phyloP scores from a whole-genome alignment of 768 basidiomycete genomes.

The Serendipita indica region DNA sequence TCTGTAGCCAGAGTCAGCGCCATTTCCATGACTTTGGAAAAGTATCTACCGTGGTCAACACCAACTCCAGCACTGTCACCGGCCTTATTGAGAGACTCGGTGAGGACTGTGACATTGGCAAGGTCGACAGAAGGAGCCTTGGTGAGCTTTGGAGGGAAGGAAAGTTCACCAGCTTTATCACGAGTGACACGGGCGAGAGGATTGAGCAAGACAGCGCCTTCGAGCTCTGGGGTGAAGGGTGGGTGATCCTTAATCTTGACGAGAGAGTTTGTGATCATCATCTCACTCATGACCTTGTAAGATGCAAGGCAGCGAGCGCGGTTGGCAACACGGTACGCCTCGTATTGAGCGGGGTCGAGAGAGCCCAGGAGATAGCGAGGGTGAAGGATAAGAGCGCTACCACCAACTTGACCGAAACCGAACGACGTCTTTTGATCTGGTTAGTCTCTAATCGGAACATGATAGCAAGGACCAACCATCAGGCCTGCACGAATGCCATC shows the following conservation, averaged over 20 bases:
- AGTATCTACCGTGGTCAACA: conserved; percentile 65
- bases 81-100: conserved; percentile 35
- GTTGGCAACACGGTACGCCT: conserved; percentile 59
- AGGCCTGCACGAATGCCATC: conserved; percentile 80
- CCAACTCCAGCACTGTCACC: conserved; percentile 59
- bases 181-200: conserved; percentile 74
- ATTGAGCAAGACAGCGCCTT: conserved; percentile 77
- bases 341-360: conserved; percentile 62
- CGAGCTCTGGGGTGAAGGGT: conserved; percentile 76
- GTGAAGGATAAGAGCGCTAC: conserved; percentile 73
- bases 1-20: conserved; percentile 32
- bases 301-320: conserved; percentile 48
- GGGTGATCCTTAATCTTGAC: conserved; percentile 92
- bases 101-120: conserved; percentile 52
- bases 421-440: conserved; percentile 56
- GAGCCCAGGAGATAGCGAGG: conserved; percentile 83
- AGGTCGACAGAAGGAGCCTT: conserved; percentile 35
- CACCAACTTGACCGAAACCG: conserved; percentile 98
- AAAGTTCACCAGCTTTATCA: conserved; percentile 79
- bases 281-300: conserved; percentile 87
- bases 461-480: conserved; percentile 39
- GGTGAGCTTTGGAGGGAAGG: conserved; percentile 53
- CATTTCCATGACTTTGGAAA: background rate
- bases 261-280: conserved; percentile 87
- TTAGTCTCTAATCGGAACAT: conserved; percentile 3